Base-by-base conservation (phyloP, 495 filamentous ascomycete genomes). In the Apodospora peruviana region DNA sequence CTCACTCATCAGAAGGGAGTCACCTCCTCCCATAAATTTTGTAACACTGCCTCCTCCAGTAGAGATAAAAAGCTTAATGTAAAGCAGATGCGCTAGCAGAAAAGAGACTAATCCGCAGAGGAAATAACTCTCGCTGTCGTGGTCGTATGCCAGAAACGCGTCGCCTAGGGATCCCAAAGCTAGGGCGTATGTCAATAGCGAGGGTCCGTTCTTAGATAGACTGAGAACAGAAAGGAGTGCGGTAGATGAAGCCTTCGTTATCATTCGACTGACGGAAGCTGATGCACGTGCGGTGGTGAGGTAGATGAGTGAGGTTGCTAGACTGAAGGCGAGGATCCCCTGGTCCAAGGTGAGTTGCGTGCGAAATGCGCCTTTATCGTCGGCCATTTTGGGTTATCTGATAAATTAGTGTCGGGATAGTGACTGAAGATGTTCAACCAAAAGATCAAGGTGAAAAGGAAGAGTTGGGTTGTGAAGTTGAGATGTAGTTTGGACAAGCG, bases 231-330 rank as follows among this genome's bases (percentile, higher is more conserved):
- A 52, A 11, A 65, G 54, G 8, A 65, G 51, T 0, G 54, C 36
- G 5, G 59, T 65, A 1, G 62, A 62, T 11, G 45, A 19, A 1
- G 62, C 60, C 43, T 65, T 65, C 36, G 46, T 53, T 19, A 46
- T 5, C 43, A 47, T 55, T 36, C 62, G 62, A 22, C 40, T 18
- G 7, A 5, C 11, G 24, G 38, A 48, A 0, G 62, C 57, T n/a
- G 23, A 38, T 2, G 45, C 36, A 20, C 49, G 53, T 25, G 59
- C 42, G 5, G 47, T 3, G 61, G 44, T 17, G 42, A 37, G 22
- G 45, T 61, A 64, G 36, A 56, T 10, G 11, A 59, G 11, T 16
- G 52, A 38, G 0, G 53, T 22, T 29, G 40, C 50, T 18, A 59
- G 8, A 1, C 58, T 61, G 27, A 52, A 45, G n/a, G 48, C 38